Percentiles rank a stretch among this genome's conserved stretches.
Evolutionary conservation across 306 rosid species (phyloP).

Genomic region (Corylus avellana): DNA sequence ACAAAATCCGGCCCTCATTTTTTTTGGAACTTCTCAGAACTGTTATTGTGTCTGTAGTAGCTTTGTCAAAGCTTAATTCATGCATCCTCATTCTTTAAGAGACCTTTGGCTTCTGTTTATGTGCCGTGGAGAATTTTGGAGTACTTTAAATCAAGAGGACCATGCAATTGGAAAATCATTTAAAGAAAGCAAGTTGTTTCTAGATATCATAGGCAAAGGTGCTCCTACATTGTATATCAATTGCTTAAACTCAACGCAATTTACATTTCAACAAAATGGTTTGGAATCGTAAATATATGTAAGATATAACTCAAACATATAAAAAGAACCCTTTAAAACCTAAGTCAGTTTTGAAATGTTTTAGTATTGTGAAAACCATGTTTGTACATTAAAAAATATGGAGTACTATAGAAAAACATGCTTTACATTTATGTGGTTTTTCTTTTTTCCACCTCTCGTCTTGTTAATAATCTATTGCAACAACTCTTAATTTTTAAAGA

Average conservation of each 20-base stretch:
- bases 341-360: neutral
- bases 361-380: neutral
- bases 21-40: neutral
- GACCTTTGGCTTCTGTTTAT: neutral
- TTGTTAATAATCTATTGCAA: neutral
- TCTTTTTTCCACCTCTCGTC: neutral
- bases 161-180: slow-evolving; percentile 1
- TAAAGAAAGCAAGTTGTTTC: neutral
- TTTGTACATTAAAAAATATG: neutral
- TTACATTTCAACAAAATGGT: neutral
- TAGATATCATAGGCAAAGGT: neutral
- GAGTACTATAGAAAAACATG: neutral
- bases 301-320: neutral
- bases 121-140: neutral
- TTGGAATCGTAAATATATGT: neutral
- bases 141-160: slow-evolving; percentile 2
- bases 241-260: neutral
- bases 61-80: neutral
- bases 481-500: neutral
- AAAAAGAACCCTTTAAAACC: neutral
- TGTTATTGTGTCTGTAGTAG: neutral
- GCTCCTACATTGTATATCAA: neutral
- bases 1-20: neutral
- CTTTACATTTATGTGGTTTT: neutral
- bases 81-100: neutral